phyloP scores from a whole-genome alignment of 2,329 filamentous ascomycete genomes.

The Colletotrichum tabaci region DNA sequence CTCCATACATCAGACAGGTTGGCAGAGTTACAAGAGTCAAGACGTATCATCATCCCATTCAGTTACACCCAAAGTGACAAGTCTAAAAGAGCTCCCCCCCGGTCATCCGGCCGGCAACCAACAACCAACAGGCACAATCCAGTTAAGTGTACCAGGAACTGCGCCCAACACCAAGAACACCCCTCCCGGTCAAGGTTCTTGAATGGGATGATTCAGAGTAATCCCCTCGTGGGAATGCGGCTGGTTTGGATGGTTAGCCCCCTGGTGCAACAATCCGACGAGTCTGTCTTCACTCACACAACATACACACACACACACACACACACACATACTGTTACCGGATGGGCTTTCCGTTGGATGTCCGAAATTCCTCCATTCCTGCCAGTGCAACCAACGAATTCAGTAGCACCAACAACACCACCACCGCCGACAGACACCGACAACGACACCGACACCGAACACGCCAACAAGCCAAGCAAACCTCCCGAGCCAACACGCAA shows the following conservation, averaged over 20 bases:
- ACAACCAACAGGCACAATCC: too few relatives aligned
- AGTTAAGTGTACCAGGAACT: neutral
- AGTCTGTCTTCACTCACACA: neutral
- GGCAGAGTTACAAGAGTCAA: conserved; percentile 7
- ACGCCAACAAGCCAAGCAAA: neutral
- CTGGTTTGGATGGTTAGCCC: conserved; percentile 32
- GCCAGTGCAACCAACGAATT: conserved; percentile 28
- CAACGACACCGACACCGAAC: neutral
- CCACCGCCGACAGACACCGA: neutral
- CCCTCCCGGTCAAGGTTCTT: conserved; percentile 12
- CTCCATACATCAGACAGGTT: conserved; percentile 11
- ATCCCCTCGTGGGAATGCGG: conserved; percentile 34
- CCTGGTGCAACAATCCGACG: conserved; percentile 35
- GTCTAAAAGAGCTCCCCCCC: neutral
- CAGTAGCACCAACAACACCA: conserved; percentile 16
- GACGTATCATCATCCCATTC: conserved; percentile 26
- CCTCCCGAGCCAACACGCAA: conserved; percentile 6
- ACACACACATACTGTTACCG: neutral
- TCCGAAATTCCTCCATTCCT: conserved; percentile 40
- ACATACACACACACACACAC: too few relatives aligned
- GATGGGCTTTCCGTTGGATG: conserved; percentile 30
- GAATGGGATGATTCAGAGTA: conserved; percentile 35
- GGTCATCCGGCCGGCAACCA: neutral
- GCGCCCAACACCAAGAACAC: neutral
- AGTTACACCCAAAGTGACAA: conserved; percentile 22